Evolutionary conservation across 108 stramenopile genomes (phyloP), one percentile per base, ranked within the genome.

Genomic region (Nitzschia sp.): DNA sequence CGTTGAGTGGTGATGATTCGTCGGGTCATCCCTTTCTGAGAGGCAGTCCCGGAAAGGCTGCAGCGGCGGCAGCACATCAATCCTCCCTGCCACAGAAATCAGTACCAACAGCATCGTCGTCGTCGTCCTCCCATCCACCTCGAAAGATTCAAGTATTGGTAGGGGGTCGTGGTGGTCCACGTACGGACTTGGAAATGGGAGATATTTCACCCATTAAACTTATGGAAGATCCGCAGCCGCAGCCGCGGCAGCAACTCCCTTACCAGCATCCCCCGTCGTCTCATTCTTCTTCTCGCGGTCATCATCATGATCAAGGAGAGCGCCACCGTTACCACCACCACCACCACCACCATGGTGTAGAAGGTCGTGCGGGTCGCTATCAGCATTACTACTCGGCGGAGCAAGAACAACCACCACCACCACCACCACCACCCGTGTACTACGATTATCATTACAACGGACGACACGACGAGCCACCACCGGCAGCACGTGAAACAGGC

Each of bases 121-220:
- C n/a, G n/a, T n/a, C n/a, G n/a, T n/a, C n/a, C n/a, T n/a, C n/a
- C n/a, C 60, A 61, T 19, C 60, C 41, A 1, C 73, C 65, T 15
- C 33, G 53, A 21, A 60, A 56, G 59, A 61, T 61, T 38, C 21
- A 66, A n/a, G 17, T 64, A 5, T n/a, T n/a, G n/a, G n/a, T n/a
- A n/a, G n/a, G n/a, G n/a, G n/a, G n/a, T n/a, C n/a, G n/a, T n/a
- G 0, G 36, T 45, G 16, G 16, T 56, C 22, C 29, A 35, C 44
- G 15, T 28, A n/a, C n/a, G n/a, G 53, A 65, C 11, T 2, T 59
- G 29, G 23, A 52, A 26, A 23, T 27, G 23, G 63, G 65, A 35
- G 74, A 80, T 67, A 56, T 80, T 53, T 80, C 80, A n/a, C 80
- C 80, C 34, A 80, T 80, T 54, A 71, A 80, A 44, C 52, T 80